Evolutionary conservation across 2,329 filamentous ascomycete genomes (phyloP).

Genomic region (Hypomyces rosellus): DNA sequence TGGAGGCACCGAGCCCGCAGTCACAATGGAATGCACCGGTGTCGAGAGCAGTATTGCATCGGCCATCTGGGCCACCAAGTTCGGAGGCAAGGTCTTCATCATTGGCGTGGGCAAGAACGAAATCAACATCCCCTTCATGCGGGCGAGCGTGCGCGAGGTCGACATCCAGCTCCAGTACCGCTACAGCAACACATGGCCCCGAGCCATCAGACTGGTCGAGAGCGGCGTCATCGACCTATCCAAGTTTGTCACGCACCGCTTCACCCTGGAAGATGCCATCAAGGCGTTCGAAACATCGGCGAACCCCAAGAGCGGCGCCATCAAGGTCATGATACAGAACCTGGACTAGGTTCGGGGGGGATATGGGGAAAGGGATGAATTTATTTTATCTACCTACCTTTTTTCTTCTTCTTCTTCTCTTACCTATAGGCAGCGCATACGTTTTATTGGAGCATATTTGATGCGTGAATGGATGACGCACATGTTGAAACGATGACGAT

Average conservation of each 20-base stretch:
- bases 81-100: slow-evolving; percentile 94
- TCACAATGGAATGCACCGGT: slow-evolving; percentile 89
- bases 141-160: slow-evolving; percentile 81
- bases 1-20: slow-evolving; percentile 71
- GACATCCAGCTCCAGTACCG: slow-evolving; percentile 96
- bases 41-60: slow-evolving; percentile 82
- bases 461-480: not conserved
- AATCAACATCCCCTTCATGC: slow-evolving; percentile 94
- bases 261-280: slow-evolving; percentile 75
- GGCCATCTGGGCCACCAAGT: slow-evolving; percentile 86
- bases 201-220: slow-evolving; percentile 81
- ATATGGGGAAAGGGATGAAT: not conserved
- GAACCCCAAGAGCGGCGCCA: slow-evolving; percentile 86
- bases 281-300: slow-evolving; percentile 86
- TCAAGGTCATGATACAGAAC: slow-evolving; percentile 93
- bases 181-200: slow-evolving; percentile 93
- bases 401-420: too few species aligned
- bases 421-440: too few species aligned
- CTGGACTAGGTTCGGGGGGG: too few species aligned
- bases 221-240: slow-evolving; percentile 76
- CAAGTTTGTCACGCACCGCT: slow-evolving; percentile 83
- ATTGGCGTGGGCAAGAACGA: slow-evolving; percentile 94
- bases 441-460: too few species aligned
- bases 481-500: not conserved
- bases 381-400: too few species aligned